Evolutionary conservation across 2,329 filamentous ascomycete genomes (phyloP).

Genomic region (Neurospora sp.): DNA sequence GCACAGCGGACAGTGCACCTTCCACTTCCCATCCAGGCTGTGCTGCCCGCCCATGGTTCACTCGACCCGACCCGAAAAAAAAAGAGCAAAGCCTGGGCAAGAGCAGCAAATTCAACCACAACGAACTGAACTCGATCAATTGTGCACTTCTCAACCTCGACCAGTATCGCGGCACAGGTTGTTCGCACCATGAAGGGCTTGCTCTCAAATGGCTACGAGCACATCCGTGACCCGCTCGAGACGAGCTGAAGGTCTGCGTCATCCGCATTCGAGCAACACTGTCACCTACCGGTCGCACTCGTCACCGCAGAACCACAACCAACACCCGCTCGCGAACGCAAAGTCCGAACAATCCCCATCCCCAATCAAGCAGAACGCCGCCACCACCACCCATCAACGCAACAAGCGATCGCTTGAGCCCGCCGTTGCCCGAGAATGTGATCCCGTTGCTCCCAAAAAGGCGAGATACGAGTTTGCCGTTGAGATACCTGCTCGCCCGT

Average conservation of each 20-base stretch:
- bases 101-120: neutral
- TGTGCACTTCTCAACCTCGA: slow-evolving; percentile 1
- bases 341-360: slow-evolving; percentile 20
- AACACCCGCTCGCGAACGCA: slow-evolving; percentile 20
- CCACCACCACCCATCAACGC: slow-evolving; percentile 17
- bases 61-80: neutral
- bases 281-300: slow-evolving; percentile 11
- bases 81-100: neutral
- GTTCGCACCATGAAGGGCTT: slow-evolving; percentile 10
- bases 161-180: neutral
- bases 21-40: neutral
- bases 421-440: slow-evolving; percentile 27
- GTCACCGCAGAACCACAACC: slow-evolving; percentile 13
- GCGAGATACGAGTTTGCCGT: slow-evolving; percentile 36
- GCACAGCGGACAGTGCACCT: neutral
- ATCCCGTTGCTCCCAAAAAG: slow-evolving; percentile 37
- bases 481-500: slow-evolving; percentile 35
- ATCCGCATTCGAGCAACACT: slow-evolving; percentile 24
- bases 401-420: slow-evolving; percentile 38
- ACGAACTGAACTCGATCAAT: slow-evolving; percentile 2
- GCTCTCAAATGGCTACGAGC: slow-evolving; percentile 32
- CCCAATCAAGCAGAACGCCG: slow-evolving; percentile 21
- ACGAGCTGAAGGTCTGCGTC: slow-evolving; percentile 36
- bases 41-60: neutral
- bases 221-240: slow-evolving; percentile 40